phyloP scores from a whole-genome alignment of 2,329 filamentous ascomycete genomes.

The Elsinoe batatas region DNA sequence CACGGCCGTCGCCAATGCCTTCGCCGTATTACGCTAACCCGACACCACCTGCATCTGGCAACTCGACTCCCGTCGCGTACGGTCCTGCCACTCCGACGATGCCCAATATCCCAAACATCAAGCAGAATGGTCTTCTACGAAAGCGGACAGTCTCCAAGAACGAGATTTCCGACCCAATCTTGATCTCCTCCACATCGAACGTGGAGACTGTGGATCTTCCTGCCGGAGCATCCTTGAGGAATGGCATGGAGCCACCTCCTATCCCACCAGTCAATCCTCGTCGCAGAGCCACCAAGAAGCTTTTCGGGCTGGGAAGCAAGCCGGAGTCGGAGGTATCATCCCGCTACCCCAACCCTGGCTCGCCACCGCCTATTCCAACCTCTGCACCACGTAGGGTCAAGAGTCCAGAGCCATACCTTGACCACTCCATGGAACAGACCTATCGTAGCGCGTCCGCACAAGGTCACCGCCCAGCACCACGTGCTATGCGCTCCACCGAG shows the following conservation, averaged over 20 bases:
- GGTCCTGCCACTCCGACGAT: constrained; percentile 22
- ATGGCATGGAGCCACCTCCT: constrained; percentile 42
- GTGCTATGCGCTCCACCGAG: constrained; percentile 11
- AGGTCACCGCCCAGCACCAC: neutral
- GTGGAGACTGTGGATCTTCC: constrained; percentile 50
- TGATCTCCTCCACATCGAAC: constrained; percentile 46
- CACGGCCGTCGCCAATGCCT: constrained; percentile 9
- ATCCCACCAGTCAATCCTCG: constrained; percentile 52
- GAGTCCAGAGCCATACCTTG: neutral
- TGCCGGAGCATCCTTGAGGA: constrained; percentile 44
- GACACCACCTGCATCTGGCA: constrained; percentile 41
- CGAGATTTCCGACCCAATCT: constrained; percentile 51
- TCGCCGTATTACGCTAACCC: constrained; percentile 41
- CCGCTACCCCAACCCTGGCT: constrained; percentile 9
- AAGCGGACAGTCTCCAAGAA: constrained; percentile 52
- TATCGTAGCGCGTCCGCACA: constrained; percentile 1
- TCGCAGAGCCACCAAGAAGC: constrained; percentile 36
- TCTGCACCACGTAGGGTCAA: constrained; percentile 6
- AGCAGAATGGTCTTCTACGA: constrained; percentile 24
- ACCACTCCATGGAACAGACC: neutral
- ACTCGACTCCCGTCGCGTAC: constrained; percentile 30
- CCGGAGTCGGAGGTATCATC: neutral
- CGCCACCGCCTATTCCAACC: constrained; percentile 7
- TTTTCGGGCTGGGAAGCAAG: constrained; percentile 22
- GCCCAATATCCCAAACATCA: constrained; percentile 16